These are phyloP conservation scores for Claviceps cyperi DNA, from an alignment of 2,329 filamentous ascomycete species.

Conservation along the genomic window DNA sequence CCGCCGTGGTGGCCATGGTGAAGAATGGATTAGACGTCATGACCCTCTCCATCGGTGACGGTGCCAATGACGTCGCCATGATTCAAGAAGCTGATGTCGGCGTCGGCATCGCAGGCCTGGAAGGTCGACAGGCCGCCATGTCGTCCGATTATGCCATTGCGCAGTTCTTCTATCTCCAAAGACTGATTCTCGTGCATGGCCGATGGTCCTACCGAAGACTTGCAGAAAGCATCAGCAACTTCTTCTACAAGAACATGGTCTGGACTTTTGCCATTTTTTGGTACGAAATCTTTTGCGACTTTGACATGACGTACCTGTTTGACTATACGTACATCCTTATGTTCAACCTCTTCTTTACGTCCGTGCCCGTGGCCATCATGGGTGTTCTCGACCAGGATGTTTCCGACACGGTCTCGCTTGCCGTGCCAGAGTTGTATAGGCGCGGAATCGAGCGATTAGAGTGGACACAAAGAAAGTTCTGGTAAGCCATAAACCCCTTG, in stretches of 20 bases:
- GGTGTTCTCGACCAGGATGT: slow-evolving; percentile 96
- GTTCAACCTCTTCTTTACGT: slow-evolving; percentile 95
- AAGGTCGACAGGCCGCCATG: slow-evolving; percentile 88
- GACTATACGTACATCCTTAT: slow-evolving; percentile 96
- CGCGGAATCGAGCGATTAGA: slow-evolving; percentile 90
- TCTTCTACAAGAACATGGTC: slow-evolving; percentile 99
- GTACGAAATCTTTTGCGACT: slow-evolving; percentile 92
- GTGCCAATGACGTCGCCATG: slow-evolving; percentile 94
- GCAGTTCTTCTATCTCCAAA: slow-evolving; percentile 78
- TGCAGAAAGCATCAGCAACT: slow-evolving; percentile 89
- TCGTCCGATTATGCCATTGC: slow-evolving; percentile 92
- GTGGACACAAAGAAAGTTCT: slow-evolving; percentile 94
- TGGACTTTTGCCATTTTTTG: slow-evolving; percentile 96
- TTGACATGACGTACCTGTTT: slow-evolving; percentile 92
- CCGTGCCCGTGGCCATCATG: slow-evolving; percentile 85
- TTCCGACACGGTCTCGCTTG: slow-evolving; percentile 81
- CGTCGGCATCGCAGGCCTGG: slow-evolving; percentile 85
- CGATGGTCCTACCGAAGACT: slow-evolving; percentile 93
- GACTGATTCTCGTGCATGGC: slow-evolving; percentile 78
- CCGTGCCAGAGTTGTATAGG: slow-evolving; percentile 88
- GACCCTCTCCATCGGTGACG: slow-evolving; percentile 85
- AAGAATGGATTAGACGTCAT: slow-evolving; percentile 92
- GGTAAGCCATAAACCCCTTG: slow-evolving; percentile 39
- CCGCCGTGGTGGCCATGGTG: slow-evolving; percentile 90
- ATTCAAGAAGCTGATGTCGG: slow-evolving; percentile 96